phyloP scores from a whole-genome alignment of 2,329 filamentous ascomycete genomes.

The Zasmidium citrigriseum region DNA sequence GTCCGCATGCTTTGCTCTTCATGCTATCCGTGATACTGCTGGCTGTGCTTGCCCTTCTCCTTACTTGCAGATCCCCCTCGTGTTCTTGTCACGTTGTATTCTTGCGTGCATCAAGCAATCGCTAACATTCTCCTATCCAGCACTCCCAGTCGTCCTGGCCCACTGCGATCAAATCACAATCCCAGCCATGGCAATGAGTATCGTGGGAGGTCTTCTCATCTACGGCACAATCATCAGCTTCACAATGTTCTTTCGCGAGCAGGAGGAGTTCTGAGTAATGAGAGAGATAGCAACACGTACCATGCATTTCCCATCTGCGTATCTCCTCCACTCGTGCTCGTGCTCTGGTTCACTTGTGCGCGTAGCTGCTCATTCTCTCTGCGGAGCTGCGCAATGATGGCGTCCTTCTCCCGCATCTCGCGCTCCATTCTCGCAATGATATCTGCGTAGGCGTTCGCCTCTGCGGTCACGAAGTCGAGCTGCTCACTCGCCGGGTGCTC shows the following conservation, averaged over 20 bases:
- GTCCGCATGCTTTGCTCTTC: neutral
- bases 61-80: too few relatives aligned
- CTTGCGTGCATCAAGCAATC: constrained; percentile 4
- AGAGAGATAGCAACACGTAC: neutral
- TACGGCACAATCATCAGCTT: constrained; percentile 99
- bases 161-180: constrained; percentile 80
- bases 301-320: neutral
- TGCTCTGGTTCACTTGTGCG: neutral
- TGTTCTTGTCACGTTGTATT: too few relatives aligned
- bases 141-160: constrained; percentile 82
- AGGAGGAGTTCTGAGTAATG: constrained; percentile 77
- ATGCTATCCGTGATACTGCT: neutral
- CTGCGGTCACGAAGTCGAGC: neutral
- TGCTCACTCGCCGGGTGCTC: neutral
- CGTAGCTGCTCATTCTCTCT: neutral
- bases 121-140: constrained; percentile 48
- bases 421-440: neutral
- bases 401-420: neutral
- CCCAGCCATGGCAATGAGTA: constrained; percentile 92
- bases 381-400: neutral
- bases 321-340: neutral
- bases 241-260: constrained; percentile 96
- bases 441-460: neutral
- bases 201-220: constrained; percentile 88
- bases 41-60: neutral